Evolutionary conservation across 805 yeast genomes (phyloP), one percentile per base, ranked within the genome.

Genomic region (Candida xyloterini): DNA sequence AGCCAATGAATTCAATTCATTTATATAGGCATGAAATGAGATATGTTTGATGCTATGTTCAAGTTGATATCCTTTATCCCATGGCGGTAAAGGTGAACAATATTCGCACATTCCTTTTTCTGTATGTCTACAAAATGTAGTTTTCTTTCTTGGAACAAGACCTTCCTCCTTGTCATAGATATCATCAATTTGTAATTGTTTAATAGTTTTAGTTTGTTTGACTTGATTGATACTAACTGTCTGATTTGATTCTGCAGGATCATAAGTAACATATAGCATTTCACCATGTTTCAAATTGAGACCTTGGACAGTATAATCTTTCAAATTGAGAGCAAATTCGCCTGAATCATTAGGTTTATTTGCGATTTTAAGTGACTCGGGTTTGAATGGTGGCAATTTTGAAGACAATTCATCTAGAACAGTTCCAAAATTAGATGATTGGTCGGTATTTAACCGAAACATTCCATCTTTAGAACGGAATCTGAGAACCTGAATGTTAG

Each of bases 101-200:
- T 89, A 88, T 56, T 93, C 99, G 62, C 99, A 93, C 98, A 93
- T 93, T 2, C 98, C 99, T 52, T 82, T 83, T 27, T 81, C 91
- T 3, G 91, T 84, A 59, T 93, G 99, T 44, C 81, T 76, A 62
- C 99, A 91, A 46, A 89, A 66, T 2, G 60, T 52, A 1, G 87
- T 76, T 47, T 68, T 72, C 26, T 68, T 63, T 24, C 99, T 73
- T 21, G 71, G 62, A 40, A 93, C 87, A 40, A 84, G 66, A 0
- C 99, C 99, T 30, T 76, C 74, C 39, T 76, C 72, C 21, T 67
- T 69, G 35, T 83, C 90, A 24, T 90, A 68, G 9, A 57, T 59
- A 35, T 74, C 74, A 61, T 93, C 99, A 1, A 90, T 73, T 0
- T 74, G 65, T 24, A 80, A 65, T 57, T 86, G 93, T 27, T 63